Percentiles rank a stretch among this genome's conserved stretches.
Evolutionary conservation across 2,329 filamentous ascomycete species (phyloP).

Genomic region (Pseudocercospora macadamiae): DNA sequence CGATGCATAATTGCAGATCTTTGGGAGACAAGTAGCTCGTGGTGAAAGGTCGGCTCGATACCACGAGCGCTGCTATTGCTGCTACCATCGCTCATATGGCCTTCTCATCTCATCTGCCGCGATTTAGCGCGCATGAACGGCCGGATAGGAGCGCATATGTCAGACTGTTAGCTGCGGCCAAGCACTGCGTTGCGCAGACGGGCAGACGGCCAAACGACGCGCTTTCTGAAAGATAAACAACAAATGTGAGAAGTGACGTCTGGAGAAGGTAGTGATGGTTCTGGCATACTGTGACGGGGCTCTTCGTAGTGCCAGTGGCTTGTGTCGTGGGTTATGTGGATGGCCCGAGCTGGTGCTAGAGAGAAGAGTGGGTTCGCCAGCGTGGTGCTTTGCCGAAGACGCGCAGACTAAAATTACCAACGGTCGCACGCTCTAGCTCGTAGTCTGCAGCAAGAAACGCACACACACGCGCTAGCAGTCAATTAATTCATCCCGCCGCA

Average conservation of each 20-base stretch:
- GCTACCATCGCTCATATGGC: background rate
- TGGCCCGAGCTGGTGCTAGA: background rate
- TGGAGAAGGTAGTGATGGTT: constrained; percentile 3
- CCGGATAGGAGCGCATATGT: background rate
- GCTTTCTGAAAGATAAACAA: no score
- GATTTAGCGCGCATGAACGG: background rate
- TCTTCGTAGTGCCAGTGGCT: background rate
- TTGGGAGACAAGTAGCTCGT: background rate
- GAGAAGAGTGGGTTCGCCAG: background rate
- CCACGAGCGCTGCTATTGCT: background rate
- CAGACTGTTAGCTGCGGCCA: background rate
- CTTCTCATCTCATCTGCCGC: background rate
- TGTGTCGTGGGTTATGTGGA: background rate
- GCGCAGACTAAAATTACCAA: background rate
- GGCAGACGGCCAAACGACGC: no score
- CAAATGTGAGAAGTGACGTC: background rate
- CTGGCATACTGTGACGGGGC: background rate
- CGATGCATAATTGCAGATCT: background rate
- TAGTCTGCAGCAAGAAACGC: background rate
- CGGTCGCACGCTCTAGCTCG: background rate
- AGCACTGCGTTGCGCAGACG: background rate
- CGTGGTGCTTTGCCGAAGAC: background rate
- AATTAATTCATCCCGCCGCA: background rate
- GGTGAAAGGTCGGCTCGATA: background rate
- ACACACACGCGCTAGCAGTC: background rate